Base-by-base conservation (phyloP, 2,329 filamentous ascomycete genomes). In the Pseudogymnoascus sp. region DNA sequence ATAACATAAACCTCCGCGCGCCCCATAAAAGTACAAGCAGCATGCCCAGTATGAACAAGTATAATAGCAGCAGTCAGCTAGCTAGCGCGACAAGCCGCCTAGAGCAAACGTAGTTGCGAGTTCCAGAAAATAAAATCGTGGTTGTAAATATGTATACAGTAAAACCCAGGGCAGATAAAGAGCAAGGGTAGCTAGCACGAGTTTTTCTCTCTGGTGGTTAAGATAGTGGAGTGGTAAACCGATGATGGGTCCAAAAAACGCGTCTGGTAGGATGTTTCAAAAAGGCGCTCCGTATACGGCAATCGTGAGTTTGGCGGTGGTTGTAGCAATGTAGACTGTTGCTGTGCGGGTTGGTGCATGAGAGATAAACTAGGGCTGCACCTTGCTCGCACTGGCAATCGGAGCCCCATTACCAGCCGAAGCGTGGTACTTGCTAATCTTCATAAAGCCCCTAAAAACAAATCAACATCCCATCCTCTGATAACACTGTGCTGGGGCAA, bases 341-440 rank as follows among this genome's bases (percentile, higher is more conserved):
- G 41, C 41, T 19, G 43, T 26, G 41, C 41, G 41, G 43, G 23
- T 16, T 29, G 43, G 14, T 49, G 43, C 21, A 29, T 29, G 4
- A 8, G 14, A 49, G 43, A 49, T n/a, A 49, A 49, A 49, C 43
- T 49, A 49, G 16, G 43, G 43, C 14, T 49, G 43, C 23, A 49
- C 43, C 43, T 49, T 49, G 43, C 43, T 49, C 1, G 43, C 43
- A 29, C 23, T 49, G 23, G 43, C 43, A 16, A 49, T 29, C 43
- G 43, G 43, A 11, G 43, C 43, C 16, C 43, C 43, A 29, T 49
- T 49, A 14, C 43, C 43, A 49, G 43, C 43, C 23, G 43, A 29
- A 49, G 43, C 43, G 37, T 59, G 55, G 14, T 59, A 59, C 31
- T 59, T 59, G 35, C 55, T 59, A 4, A 59, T 59, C n/a, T 59